phyloP scores from a whole-genome alignment of 495 filamentous ascomycete species.

The Podospora bellae-mahoneyi region DNA sequence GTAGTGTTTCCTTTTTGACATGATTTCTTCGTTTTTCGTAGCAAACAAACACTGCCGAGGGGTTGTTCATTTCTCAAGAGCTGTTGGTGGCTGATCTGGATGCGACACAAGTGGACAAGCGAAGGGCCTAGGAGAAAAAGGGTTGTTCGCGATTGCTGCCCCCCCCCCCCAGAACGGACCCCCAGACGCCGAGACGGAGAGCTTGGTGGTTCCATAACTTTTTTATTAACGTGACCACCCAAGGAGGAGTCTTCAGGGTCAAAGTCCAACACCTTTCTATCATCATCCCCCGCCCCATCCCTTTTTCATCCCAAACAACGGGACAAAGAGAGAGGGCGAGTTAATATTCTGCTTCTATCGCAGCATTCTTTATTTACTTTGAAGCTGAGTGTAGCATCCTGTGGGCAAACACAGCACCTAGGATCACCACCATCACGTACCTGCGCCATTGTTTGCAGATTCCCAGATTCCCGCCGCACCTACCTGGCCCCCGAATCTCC shows the following conservation, averaged over 20 bases:
- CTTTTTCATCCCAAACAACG: constrained; percentile 24
- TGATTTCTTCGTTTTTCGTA: background rate
- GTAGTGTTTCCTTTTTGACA: background rate
- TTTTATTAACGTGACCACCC: constrained; percentile 12
- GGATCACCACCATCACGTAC: background rate
- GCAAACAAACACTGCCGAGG: background rate
- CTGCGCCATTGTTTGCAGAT: background rate
- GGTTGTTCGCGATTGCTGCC: background rate
- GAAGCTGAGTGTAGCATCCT: background rate
- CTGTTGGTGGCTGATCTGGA: background rate
- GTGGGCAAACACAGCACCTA: background rate
- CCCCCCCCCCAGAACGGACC: background rate
- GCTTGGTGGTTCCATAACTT: constrained; percentile 11
- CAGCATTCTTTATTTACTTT: background rate
- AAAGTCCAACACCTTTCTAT: background rate
- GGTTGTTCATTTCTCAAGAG: background rate
- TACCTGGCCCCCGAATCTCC: background rate
- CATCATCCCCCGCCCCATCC: background rate
- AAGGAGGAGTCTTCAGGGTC: background rate
- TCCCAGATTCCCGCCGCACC: background rate
- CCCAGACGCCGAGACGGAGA: constrained; percentile 7
- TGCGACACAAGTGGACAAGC: constrained; percentile 3
- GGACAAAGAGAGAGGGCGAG: background rate
- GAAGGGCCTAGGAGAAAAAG: background rate
- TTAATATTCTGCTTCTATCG: background rate